These are phyloP conservation scores for Xylariaceae sp. DNA, from an alignment of 2,329 filamentous ascomycete genomes.

Conservation along the genomic window DNA sequence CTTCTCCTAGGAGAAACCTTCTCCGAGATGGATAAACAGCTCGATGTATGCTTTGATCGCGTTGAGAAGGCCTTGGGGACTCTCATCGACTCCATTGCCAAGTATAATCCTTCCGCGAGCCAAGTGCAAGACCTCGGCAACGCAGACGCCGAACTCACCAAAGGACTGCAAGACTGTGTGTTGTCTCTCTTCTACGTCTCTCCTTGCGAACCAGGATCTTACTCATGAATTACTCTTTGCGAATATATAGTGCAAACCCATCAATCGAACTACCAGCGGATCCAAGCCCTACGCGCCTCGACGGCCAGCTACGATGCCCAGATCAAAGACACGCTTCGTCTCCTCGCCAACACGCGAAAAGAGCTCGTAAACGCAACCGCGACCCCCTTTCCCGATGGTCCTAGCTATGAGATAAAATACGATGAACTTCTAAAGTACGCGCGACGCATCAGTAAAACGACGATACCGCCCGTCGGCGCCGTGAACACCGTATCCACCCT, in stretches of 20 bases:
- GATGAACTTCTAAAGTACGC: conserved; percentile 72
- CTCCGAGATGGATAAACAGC: conserved; percentile 53
- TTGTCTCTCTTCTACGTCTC: not conserved
- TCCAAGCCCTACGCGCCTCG: conserved; percentile 62
- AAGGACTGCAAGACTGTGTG: conserved; percentile 60
- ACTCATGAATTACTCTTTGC: not conserved
- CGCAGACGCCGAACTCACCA: conserved; percentile 63
- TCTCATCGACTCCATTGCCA: conserved; percentile 72
- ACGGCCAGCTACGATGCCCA: conserved; percentile 62
- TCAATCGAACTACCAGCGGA: conserved; percentile 66
- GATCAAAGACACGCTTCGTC: conserved; percentile 63
- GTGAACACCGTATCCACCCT: conserved; percentile 36
- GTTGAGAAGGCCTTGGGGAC: conserved; percentile 61
- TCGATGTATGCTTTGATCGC: conserved; percentile 59
- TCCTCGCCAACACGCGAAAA: conserved; percentile 66
- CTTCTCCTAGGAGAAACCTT: too few relatives aligned
- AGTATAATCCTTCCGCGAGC: conserved; percentile 68
- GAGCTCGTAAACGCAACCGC: conserved; percentile 62
- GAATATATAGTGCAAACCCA: conserved; percentile 57
- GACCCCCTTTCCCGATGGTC: conserved; percentile 47
- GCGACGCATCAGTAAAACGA: conserved; percentile 73
- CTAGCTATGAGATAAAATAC: conserved; percentile 57
- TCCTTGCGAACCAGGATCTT: not conserved
- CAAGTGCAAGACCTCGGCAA: conserved; percentile 63
- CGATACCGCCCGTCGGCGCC: conserved; percentile 59